Percentiles rank a stretch among this genome's conserved stretches.
phyloP scores from a whole-genome alignment of 1,284 basidiomycete genomes.

The Grifola frondosa region DNA sequence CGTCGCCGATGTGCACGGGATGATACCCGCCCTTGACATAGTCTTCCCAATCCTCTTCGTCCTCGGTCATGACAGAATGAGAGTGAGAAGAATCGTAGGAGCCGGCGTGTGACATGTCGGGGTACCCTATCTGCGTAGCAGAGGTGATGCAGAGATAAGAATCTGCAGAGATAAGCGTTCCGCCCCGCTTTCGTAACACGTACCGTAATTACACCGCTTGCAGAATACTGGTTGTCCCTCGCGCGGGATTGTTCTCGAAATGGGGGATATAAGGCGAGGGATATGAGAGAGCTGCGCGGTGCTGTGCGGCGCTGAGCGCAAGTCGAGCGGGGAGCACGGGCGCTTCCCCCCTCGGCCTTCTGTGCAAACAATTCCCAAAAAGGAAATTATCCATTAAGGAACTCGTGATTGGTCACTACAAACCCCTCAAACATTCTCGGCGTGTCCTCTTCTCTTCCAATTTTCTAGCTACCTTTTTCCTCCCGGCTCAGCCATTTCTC shows the following conservation, averaged over 20 bases:
- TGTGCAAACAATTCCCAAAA: conserved; percentile 18
- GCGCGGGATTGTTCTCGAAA: not conserved
- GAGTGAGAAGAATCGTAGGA: conserved; percentile 55
- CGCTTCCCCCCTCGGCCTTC: too few relatives aligned
- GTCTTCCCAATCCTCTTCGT: conserved; percentile 83
- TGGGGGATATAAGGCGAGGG: conserved; percentile 4
- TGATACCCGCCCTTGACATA: conserved; percentile 94
- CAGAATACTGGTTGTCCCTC: not conserved
- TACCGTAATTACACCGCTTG: conserved; percentile 20
- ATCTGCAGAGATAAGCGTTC: conserved; percentile 14
- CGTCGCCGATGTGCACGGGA: conserved; percentile 94
- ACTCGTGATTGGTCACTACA: conserved; percentile 19
- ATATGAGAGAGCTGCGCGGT: conserved; percentile 3
- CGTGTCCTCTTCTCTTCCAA: not conserved
- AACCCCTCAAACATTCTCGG: conserved; percentile 4
- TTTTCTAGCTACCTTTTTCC: not conserved
- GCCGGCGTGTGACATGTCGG: conserved; percentile 41
- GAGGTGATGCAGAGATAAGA: conserved; percentile 9
- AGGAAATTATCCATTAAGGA: conserved; percentile 12
- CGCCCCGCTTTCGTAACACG: too few relatives aligned
- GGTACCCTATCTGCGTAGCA: conserved; percentile 7
- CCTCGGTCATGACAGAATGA: conserved; percentile 67
- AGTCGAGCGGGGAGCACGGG: conserved; percentile 10
- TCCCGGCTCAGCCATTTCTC: not conserved
- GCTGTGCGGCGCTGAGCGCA: conserved; percentile 3